Percentiles rank a stretch among this genome's conserved stretches.
These are phyloP conservation scores for Closterium sp. DNA, from an alignment of 139 green algal genomes.

Conservation along the genomic window DNA sequence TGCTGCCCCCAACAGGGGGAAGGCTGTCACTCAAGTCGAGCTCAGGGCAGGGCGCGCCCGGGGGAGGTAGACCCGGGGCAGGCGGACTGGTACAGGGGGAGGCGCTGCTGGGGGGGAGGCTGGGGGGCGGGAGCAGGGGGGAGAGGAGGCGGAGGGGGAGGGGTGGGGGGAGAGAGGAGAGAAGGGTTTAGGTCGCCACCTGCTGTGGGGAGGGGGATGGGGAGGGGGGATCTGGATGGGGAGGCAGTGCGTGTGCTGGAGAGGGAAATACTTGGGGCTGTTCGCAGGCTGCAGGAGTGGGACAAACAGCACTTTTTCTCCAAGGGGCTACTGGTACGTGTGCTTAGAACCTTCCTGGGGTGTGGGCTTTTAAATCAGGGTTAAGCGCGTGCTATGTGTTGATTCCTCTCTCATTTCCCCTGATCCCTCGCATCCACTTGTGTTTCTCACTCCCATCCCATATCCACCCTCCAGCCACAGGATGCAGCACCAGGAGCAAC, in stretches of 20 bases:
- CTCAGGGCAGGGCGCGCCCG: background rate
- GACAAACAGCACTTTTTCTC: conserved; percentile 38
- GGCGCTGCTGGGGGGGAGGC: background rate
- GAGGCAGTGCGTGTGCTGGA: conserved; percentile 11
- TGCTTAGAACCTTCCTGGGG: no score
- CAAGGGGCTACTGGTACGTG: background rate
- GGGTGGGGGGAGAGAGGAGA: background rate
- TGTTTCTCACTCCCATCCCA: no score
- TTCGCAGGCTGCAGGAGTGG: conserved; percentile 23
- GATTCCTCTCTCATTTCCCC: no score
- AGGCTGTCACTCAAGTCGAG: background rate
- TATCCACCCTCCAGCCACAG: background rate
- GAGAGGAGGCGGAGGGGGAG: background rate
- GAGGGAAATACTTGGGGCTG: conserved; percentile 12
- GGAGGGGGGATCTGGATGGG: background rate
- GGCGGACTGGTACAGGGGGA: background rate
- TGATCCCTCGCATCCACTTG: background rate
- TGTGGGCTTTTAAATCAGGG: no score
- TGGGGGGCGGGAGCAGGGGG: background rate
- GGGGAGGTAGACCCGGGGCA: conserved; percentile 7
- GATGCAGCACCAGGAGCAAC: background rate
- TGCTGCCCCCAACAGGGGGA: background rate
- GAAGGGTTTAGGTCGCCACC: background rate
- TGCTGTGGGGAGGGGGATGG: background rate
- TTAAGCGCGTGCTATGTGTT: no score